Evolutionary conservation across 148 eudicot genomes (phyloP).

Genomic region (Heliamphora exappendiculata): DNA sequence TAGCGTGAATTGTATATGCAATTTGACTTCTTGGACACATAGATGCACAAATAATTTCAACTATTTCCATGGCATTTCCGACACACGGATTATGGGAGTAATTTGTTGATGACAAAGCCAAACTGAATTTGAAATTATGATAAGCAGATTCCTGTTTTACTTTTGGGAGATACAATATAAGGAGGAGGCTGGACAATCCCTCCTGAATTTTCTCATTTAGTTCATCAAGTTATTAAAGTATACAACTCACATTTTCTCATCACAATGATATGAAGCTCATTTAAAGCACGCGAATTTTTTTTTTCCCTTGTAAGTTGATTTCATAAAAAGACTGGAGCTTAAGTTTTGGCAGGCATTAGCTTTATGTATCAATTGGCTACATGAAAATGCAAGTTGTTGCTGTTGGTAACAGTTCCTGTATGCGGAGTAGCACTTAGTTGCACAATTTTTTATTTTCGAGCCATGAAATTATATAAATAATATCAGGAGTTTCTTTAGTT

Average conservation of each 20-base stretch:
- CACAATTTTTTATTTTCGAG: background rate
- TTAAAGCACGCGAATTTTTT: background rate
- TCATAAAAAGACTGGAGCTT: background rate
- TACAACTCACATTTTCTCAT: background rate
- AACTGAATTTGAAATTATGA: background rate
- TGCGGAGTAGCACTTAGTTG: background rate
- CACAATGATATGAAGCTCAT: background rate
- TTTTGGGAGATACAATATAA: background rate
- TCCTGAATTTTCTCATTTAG: background rate
- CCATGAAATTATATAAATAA: background rate
- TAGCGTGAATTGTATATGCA: constrained; percentile 1
- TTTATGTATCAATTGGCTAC: background rate
- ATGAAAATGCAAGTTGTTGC: background rate
- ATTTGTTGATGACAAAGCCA: background rate
- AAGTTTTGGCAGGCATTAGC: background rate
- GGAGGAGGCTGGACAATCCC: background rate
- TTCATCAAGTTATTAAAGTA: background rate
- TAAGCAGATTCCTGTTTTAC: background rate
- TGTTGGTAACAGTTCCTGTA: background rate
- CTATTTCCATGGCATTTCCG: background rate
- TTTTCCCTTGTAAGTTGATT: background rate
- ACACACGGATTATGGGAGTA: background rate
- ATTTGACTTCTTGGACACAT: background rate
- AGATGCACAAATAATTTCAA: background rate
- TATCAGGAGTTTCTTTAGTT: background rate